These are phyloP conservation scores for Podila epigama DNA, from an alignment of 192 early-diverging fungal species.

Conservation along the genomic window DNA sequence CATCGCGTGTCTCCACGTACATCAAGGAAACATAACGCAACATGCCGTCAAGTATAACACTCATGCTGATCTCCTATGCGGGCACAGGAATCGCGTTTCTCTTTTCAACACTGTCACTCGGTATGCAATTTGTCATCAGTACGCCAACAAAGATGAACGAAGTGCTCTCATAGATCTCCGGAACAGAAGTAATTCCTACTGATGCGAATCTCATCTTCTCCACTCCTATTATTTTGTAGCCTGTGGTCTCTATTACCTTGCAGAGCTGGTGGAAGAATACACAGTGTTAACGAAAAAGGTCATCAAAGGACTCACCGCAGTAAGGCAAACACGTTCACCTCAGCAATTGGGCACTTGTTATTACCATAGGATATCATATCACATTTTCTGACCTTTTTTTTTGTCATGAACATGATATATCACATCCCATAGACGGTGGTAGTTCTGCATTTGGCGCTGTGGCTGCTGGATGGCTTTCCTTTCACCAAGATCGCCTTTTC, in stretches of 20 bases:
- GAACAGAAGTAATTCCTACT: not conserved
- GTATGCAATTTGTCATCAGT: conserved; percentile 26
- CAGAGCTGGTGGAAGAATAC: conserved; percentile 74
- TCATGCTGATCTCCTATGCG: conserved; percentile 60
- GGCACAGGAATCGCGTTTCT: conserved; percentile 57
- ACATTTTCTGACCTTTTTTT: not conserved
- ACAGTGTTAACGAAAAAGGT: conserved; percentile 79
- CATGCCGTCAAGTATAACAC: conserved; percentile 31
- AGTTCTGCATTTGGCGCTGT: conserved; percentile 73
- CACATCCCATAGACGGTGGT: conserved; percentile 68
- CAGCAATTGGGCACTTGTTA: not conserved
- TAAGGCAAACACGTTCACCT: conserved; percentile 20
- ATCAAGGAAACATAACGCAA: not conserved
- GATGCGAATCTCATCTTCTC: not conserved
- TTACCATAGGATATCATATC: not conserved
- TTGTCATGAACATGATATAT: too few species aligned
- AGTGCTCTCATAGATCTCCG: not conserved
- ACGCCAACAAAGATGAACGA: too few species aligned
- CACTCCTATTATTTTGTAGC: conserved; percentile 52
- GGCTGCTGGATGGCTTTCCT: conserved; percentile 82
- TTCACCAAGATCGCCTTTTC: conserved; percentile 74
- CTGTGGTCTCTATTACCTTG: conserved; percentile 85
- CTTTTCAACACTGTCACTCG: conserved; percentile 67
- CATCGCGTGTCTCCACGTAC: not conserved
- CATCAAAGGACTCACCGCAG: conserved; percentile 68